phyloP scores from a whole-genome alignment of 108 stramenopile species.

The Cylindrotheca fusiformis region DNA sequence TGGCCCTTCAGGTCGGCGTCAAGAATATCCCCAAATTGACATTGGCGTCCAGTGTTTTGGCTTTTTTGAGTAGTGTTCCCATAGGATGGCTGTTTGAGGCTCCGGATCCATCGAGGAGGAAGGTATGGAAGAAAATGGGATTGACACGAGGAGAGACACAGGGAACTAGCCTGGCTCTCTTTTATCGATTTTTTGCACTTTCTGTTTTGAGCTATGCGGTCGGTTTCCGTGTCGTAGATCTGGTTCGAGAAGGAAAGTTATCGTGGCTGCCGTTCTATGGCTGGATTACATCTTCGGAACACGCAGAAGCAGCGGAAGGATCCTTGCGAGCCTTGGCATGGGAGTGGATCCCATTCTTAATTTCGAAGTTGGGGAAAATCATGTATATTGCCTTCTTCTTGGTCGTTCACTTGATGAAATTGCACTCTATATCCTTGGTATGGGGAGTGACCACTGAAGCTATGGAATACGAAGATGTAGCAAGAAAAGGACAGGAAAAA shows the following conservation, averaged over 20 bases:
- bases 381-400: conserved; percentile 86
- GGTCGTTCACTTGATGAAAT: conserved; percentile 83
- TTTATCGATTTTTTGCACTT: conserved; percentile 81
- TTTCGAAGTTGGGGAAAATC: conserved; percentile 47
- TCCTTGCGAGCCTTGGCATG: background rate
- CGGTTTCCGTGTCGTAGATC: conserved; percentile 45
- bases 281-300: background rate
- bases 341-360: conserved; percentile 17
- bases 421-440: conserved; percentile 77
- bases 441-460: conserved; percentile 91
- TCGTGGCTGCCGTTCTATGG: background rate
- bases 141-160: conserved; percentile 88
- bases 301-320: conserved; percentile 1
- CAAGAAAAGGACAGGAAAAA: conserved; percentile 41
- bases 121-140: conserved; percentile 78
- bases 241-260: background rate
- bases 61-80: conserved; percentile 74
- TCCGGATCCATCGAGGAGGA: conserved; percentile 73
- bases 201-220: conserved; percentile 63
- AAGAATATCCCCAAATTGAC: conserved; percentile 71
- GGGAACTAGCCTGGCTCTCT: conserved; percentile 80
- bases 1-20: conserved; percentile 80
- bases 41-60: conserved; percentile 65
- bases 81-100: conserved; percentile 93
- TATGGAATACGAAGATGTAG: conserved; percentile 89